Conservation (phyloP, 495 filamentous ascomycete genomes). For the Pyrenula massariospora region DNA sequence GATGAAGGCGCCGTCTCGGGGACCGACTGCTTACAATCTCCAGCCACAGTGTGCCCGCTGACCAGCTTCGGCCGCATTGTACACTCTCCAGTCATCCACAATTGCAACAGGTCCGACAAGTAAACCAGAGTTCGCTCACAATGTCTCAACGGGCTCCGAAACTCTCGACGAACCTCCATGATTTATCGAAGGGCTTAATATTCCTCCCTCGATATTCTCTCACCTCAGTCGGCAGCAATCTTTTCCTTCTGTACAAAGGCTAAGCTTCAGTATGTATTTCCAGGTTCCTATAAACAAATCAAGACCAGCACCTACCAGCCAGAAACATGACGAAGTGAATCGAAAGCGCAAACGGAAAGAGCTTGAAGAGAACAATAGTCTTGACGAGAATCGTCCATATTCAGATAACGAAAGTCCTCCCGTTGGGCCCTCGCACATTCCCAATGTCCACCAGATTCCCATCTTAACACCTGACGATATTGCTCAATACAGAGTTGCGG, state of each 20-base stretch:
- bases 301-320: not conserved
- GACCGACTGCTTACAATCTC: too few species aligned
- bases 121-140: too few species aligned
- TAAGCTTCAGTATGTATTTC: not conserved
- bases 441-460: not conserved
- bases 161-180: too few species aligned
- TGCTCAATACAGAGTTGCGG: conserved; percentile 10
- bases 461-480: conserved; percentile 10
- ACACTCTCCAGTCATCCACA: too few species aligned
- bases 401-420: not conserved
- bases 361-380: not conserved
- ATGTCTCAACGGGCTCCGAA: too few species aligned
- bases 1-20: not conserved
- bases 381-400: not conserved
- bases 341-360: not conserved
- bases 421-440: not conserved
- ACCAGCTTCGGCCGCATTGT: too few species aligned
- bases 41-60: too few species aligned
- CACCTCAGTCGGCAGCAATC: too few species aligned
- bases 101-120: too few species aligned
- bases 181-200: too few species aligned
- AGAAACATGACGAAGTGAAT: not conserved
- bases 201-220: too few species aligned
- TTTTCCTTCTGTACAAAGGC: not conserved
- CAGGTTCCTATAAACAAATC: not conserved